A percentile compares a stretch with the other conserved stretches of the same genome.
phyloP scores from a whole-genome alignment of 169 alveolate genomes.

The Plasmodium fragile region DNA sequence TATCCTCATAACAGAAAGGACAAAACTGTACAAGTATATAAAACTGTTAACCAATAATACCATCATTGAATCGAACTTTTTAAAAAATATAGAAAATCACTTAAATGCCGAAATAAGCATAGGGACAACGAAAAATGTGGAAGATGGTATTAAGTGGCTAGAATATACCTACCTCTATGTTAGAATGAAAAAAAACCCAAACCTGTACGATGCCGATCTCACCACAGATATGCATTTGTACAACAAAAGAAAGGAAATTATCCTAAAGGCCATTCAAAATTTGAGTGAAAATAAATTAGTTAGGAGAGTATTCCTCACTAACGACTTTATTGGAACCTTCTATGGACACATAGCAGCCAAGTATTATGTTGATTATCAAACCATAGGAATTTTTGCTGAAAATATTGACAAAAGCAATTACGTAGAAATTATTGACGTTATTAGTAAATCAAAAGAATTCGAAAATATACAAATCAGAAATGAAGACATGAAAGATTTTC shows the following conservation, averaged over 20 bases:
- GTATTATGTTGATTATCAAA: slow-evolving; percentile 90
- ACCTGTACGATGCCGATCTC: slow-evolving; percentile 90
- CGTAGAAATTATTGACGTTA: slow-evolving; percentile 56
- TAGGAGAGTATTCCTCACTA: slow-evolving; percentile 74
- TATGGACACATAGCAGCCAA: slow-evolving; percentile 91
- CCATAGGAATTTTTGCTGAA: slow-evolving; percentile 76
- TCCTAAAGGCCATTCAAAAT: slow-evolving; percentile 80
- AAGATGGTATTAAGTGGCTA: slow-evolving; percentile 96
- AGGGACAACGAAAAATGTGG: slow-evolving; percentile 92
- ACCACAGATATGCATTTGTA: slow-evolving; percentile 76
- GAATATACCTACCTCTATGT: slow-evolving; percentile 94
- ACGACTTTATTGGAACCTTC: slow-evolving; percentile 87
- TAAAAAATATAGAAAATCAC: slow-evolving; percentile 83
- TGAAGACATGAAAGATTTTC: slow-evolving; percentile 73
- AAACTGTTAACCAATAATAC: slow-evolving; percentile 82
- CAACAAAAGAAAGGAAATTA: slow-evolving; percentile 73
- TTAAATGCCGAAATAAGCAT: slow-evolving; percentile 97
- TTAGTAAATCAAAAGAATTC: slow-evolving; percentile 69
- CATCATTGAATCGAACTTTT: slow-evolving; percentile 83
- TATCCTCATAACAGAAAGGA: slow-evolving; percentile 83
- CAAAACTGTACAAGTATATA: slow-evolving; percentile 80
- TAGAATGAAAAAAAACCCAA: slow-evolving; percentile 91
- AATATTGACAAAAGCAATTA: slow-evolving; percentile 38
- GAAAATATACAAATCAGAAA: slow-evolving; percentile 74
- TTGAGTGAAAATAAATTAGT: slow-evolving; percentile 82